These are phyloP conservation scores for Astraeus odoratus DNA, from an alignment of 768 basidiomycete genomes.

Conservation along the genomic window DNA sequence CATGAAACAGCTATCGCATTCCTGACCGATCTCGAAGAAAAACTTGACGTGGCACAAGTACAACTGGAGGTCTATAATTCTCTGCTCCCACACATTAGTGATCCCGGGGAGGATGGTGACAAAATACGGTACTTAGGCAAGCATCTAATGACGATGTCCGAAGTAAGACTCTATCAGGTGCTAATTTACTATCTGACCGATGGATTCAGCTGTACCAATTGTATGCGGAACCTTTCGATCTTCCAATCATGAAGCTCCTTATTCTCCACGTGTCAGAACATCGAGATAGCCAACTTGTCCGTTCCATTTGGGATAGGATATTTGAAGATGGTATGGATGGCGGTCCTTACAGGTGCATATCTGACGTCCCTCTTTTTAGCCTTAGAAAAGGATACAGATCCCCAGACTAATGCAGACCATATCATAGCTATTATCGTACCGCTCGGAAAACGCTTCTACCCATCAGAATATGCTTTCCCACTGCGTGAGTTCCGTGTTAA, in stretches of 20 bases:
- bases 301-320: conserved; percentile 85
- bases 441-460: conserved; percentile 81
- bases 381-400: conserved; percentile 49
- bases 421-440: conserved; percentile 60
- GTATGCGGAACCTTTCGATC: conserved; percentile 82
- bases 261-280: conserved; percentile 94
- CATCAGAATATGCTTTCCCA: conserved; percentile 87
- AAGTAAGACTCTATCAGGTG: conserved; percentile 43
- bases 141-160: conserved; percentile 71
- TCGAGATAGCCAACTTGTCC: conserved; percentile 72
- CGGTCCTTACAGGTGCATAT: conserved; percentile 1
- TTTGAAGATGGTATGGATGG: conserved; percentile 63
- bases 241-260: conserved; percentile 77
- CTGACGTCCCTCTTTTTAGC: conserved; percentile 30
- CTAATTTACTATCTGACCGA: conserved; percentile 7
- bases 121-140: conserved; percentile 54
- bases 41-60: conserved; percentile 93
- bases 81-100: conserved; percentile 52
- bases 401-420: conserved; percentile 49
- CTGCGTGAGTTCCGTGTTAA: conserved; percentile 59
- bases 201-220: conserved; percentile 68
- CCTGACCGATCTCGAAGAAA: conserved; percentile 91
- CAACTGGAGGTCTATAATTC: conserved; percentile 85
- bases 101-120: conserved; percentile 56
- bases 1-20: conserved; percentile 93